Percentiles rank a stretch among this genome's conserved stretches.
Conservation (phyloP, 495 filamentous ascomycete genomes). For the Neurospora pannonica region DNA sequence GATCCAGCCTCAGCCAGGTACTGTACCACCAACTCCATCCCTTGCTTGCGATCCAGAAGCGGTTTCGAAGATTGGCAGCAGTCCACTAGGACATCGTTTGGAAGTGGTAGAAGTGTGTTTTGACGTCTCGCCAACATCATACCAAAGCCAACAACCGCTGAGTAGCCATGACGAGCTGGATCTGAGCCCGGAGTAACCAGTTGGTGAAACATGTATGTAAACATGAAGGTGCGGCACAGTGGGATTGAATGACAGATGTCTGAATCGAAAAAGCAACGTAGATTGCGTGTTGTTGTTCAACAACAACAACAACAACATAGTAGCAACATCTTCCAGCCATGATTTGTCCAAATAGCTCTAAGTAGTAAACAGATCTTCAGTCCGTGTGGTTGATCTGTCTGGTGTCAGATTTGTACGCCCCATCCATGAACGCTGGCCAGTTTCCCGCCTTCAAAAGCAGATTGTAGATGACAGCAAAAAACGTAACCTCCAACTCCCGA, state of each 20-base stretch:
- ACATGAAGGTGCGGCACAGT: not conserved
- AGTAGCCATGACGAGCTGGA: not conserved
- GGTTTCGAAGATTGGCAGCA: not conserved
- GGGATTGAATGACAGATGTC: not conserved
- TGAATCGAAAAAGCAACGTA: not conserved
- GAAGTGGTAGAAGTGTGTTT: not conserved
- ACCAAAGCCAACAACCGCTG: not conserved
- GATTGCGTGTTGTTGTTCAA: not conserved
- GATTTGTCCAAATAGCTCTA: not conserved
- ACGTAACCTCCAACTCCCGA: not conserved
- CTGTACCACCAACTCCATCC: not conserved
- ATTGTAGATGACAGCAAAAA: not conserved
- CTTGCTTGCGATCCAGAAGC: not conserved
- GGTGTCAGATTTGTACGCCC: not conserved
- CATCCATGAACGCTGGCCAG: not conserved
- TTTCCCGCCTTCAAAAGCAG: not conserved
- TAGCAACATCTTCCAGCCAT: not conserved
- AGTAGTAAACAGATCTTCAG: not conserved
- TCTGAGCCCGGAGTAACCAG: not conserved
- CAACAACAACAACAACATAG: not conserved
- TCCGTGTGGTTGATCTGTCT: not conserved
- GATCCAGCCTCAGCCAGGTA: not conserved
- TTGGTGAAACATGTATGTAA: not conserved
- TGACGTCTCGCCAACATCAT: not conserved
- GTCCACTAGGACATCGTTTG: not conserved